phyloP scores from a whole-genome alignment of 768 basidiomycete genomes.

The Collybiopsis confluens region DNA sequence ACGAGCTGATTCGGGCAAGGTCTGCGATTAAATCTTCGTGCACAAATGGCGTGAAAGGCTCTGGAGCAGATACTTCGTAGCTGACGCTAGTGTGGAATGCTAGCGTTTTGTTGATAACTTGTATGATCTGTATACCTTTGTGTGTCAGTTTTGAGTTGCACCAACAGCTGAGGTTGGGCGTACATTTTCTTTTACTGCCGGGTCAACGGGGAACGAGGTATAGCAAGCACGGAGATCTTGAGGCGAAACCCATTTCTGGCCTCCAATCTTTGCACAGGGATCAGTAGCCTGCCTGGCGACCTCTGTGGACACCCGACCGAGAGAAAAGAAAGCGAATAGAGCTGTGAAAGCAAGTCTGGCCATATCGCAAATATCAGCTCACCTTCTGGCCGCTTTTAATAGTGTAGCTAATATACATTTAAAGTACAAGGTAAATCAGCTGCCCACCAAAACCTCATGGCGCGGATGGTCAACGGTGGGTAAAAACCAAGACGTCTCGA shows the following conservation, averaged over 20 bases:
- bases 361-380: neutral
- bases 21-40: slow-evolving; percentile 32
- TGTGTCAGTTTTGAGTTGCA: neutral
- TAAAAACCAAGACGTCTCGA: no score
- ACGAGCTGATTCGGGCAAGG: slow-evolving; percentile 28
- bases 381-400: no score
- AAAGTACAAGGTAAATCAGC: neutral
- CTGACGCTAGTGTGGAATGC: slow-evolving; percentile 37
- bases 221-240: slow-evolving; percentile 30
- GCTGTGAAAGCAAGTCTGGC: neutral
- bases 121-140: slow-evolving; percentile 23
- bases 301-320: neutral
- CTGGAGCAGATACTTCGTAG: slow-evolving; percentile 30
- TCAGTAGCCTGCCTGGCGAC: slow-evolving; percentile 13
- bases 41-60: slow-evolving; percentile 30
- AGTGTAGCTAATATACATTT: neutral
- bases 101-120: slow-evolving; percentile 34
- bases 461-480: no score
- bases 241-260: slow-evolving; percentile 32
- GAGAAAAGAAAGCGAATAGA: neutral
- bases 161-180: slow-evolving; percentile 3
- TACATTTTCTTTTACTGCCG: slow-evolving; percentile 29
- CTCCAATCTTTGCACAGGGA: slow-evolving; percentile 32
- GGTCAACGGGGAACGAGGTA: slow-evolving; percentile 28
- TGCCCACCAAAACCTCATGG: neutral